Evolutionary conservation across 116 monocot species (phyloP).

Genomic region (Trichopus zeylanicus): DNA sequence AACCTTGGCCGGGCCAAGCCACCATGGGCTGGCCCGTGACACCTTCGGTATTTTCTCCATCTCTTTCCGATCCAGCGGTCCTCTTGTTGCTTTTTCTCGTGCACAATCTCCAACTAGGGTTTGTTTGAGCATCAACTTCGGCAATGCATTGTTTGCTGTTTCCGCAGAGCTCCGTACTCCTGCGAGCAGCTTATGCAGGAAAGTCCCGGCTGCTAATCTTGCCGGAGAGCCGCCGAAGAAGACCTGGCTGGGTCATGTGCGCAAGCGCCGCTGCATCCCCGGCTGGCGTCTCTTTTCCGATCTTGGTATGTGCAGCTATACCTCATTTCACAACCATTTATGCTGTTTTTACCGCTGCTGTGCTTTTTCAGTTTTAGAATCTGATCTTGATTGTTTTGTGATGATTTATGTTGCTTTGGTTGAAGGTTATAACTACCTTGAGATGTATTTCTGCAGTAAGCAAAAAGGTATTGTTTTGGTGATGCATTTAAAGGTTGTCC

Average conservation of each 20-base stretch:
- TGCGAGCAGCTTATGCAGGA: background rate
- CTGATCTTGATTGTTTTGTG: background rate
- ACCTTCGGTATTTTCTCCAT: too few relatives aligned
- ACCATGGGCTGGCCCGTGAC: too few relatives aligned
- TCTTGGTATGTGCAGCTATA: constrained; percentile 6
- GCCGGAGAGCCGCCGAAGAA: background rate
- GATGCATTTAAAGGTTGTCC: too few relatives aligned
- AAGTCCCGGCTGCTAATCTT: background rate
- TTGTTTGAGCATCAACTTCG: too few relatives aligned
- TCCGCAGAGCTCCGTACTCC: background rate
- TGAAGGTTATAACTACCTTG: too few relatives aligned
- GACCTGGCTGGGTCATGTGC: background rate
- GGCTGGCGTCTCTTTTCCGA: constrained; percentile 10
- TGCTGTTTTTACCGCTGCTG: background rate
- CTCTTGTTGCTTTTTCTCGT: too few relatives aligned
- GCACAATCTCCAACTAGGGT: too few relatives aligned
- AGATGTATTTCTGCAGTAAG: too few relatives aligned
- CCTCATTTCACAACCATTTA: background rate
- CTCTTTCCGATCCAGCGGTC: too few relatives aligned
- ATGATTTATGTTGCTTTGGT: too few relatives aligned
- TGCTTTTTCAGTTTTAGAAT: background rate
- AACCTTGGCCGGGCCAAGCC: too few relatives aligned
- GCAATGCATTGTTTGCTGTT: background rate
- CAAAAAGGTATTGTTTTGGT: too few relatives aligned
- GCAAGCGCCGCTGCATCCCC: constrained; percentile 5